phyloP scores from a whole-genome alignment of 2,329 filamentous ascomycete genomes.

The Epichloe gansuensis region DNA sequence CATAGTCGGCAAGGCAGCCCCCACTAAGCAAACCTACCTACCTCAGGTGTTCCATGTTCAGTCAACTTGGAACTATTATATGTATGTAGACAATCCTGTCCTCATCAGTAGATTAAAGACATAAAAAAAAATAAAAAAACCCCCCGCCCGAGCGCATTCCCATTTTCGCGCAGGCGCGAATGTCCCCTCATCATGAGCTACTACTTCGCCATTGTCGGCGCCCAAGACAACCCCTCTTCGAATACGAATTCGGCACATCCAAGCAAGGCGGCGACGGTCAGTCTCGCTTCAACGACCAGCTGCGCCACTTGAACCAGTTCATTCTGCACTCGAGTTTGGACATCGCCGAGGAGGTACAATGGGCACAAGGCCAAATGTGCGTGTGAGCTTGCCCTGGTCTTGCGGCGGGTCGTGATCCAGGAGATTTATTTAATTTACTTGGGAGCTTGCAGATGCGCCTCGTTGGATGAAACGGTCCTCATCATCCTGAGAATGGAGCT shows the following conservation, averaged over 20 bases:
- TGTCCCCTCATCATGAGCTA: conserved; percentile 63
- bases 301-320: conserved; percentile 93
- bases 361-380: conserved; percentile 75
- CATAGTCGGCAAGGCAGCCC: not conserved
- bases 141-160: not conserved
- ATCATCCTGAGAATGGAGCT: not conserved
- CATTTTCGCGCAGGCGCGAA: conserved; percentile 1
- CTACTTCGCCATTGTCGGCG: conserved; percentile 95
- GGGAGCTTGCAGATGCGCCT: too few relatives aligned
- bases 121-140: too few relatives aligned
- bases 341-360: conserved; percentile 93
- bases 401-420: too few relatives aligned
- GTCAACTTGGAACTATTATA: too few relatives aligned
- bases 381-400: conserved; percentile 10
- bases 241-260: conserved; percentile 92
- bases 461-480: too few relatives aligned
- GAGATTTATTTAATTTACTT: too few relatives aligned
- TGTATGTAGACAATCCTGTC: not conserved
- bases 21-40: too few relatives aligned
- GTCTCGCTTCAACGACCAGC: conserved; percentile 76
- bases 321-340: conserved; percentile 89
- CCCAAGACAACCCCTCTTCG: conserved; percentile 94
- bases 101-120: not conserved
- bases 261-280: conserved; percentile 92
- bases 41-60: too few relatives aligned